Conservation (phyloP, 2,329 filamentous ascomycete species). For the Stagonosporopsis rhizophila region DNA sequence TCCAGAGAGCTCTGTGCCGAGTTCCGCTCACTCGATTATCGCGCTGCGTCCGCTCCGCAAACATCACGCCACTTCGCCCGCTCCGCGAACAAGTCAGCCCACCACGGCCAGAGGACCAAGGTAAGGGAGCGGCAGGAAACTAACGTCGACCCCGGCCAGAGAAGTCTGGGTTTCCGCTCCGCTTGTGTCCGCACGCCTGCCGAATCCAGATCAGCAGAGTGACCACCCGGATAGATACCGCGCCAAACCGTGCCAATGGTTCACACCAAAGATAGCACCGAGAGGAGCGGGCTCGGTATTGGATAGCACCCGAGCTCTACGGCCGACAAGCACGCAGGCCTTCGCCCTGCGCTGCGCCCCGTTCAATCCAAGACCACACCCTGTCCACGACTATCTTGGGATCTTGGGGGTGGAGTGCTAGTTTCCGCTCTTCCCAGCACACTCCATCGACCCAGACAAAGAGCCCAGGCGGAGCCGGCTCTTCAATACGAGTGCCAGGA, state of each 20-base stretch:
- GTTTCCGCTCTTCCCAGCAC: not conserved
- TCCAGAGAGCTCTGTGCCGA: not conserved
- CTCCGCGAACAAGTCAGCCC: not conserved
- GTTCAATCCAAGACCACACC: not conserved
- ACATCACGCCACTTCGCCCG: slow-evolving; percentile 14
- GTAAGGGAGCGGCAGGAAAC: slow-evolving; percentile 5
- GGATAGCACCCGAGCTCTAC: not conserved
- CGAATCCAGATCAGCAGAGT: not conserved
- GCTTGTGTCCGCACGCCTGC: not conserved
- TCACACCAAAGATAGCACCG: not conserved
- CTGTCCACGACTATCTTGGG: not conserved
- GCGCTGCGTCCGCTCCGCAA: slow-evolving; percentile 8
- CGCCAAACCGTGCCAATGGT: not conserved
- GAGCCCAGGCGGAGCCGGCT: not conserved
- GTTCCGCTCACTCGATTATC: slow-evolving; percentile 7
- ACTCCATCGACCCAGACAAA: too few relatives aligned
- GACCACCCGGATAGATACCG: not conserved
- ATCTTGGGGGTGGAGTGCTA: not conserved
- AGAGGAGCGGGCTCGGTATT: not conserved
- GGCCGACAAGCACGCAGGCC: not conserved
- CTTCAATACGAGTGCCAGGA: slow-evolving; percentile 1
- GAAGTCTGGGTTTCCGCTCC: not conserved
- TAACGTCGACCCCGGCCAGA: not conserved
- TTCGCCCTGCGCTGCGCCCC: not conserved
- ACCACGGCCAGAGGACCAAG: not conserved